phyloP scores from a whole-genome alignment of 225 moss, liverwort and hornwort species.

The Physcomitrium patens region DNA sequence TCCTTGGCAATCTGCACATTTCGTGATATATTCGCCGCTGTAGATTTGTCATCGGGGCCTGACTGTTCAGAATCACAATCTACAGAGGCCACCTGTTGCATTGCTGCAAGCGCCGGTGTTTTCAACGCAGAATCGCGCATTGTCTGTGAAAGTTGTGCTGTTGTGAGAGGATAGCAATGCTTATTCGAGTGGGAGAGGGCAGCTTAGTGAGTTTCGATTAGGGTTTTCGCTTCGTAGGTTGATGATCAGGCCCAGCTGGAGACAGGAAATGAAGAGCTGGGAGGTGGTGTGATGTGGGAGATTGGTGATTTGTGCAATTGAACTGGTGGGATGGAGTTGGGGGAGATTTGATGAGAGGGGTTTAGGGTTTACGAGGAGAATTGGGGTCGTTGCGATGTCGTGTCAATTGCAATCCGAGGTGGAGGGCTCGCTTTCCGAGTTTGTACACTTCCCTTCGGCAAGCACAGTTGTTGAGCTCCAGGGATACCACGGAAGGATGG shows the following conservation, averaged over 20 bases:
- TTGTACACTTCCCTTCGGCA: conserved; percentile 58
- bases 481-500: conserved; percentile 35
- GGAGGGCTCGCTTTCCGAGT: conserved; percentile 62
- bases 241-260: neutral
- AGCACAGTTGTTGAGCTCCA: conserved; percentile 39
- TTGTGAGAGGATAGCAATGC: neutral
- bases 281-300: neutral
- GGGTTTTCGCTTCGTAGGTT: neutral
- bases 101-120: neutral
- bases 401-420: conserved; percentile 36
- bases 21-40: too few relatives aligned
- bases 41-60: too few relatives aligned
- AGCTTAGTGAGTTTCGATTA: neutral
- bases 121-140: neutral
- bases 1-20: too few relatives aligned
- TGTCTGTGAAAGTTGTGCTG: neutral
- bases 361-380: conserved; percentile 27
- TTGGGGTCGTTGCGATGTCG: conserved; percentile 39
- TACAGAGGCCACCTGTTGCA: too few relatives aligned
- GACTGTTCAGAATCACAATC: too few relatives aligned
- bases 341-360: conserved; percentile 22
- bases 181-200: neutral
- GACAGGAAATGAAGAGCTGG: neutral
- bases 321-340: neutral
- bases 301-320: neutral